phyloP scores from a whole-genome alignment of 768 basidiomycete genomes.

The Mycena galericulata region DNA sequence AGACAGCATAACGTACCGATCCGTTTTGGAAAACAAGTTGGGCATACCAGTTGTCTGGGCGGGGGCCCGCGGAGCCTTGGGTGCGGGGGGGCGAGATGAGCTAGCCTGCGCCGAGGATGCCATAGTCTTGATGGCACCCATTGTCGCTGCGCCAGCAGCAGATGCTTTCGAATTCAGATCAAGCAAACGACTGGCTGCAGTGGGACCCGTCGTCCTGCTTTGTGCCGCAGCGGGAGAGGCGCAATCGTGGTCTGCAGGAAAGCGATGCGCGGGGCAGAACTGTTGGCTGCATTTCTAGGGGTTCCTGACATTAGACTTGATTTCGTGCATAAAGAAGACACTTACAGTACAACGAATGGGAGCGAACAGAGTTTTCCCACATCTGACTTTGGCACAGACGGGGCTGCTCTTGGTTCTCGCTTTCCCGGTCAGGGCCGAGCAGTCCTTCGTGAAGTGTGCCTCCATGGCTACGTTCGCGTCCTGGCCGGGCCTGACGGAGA shows the following conservation, averaged over 20 bases:
- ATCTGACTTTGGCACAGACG: constrained; percentile 69
- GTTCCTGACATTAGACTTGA: constrained; percentile 4
- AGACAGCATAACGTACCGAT: constrained; percentile 69
- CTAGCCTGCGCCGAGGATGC: constrained; percentile 42
- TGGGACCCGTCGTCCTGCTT: constrained; percentile 44
- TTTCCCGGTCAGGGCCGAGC: constrained; percentile 77
- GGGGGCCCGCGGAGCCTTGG: constrained; percentile 34
- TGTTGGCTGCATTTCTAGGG: constrained; percentile 74
- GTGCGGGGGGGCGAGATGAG: constrained; percentile 30
- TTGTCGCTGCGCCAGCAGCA: constrained; percentile 44
- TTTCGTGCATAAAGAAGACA: constrained; percentile 29
- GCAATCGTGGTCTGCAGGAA: constrained; percentile 80
- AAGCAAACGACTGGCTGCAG: constrained; percentile 52
- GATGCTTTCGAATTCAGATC: constrained; percentile 54
- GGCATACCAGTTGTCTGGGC: constrained; percentile 31
- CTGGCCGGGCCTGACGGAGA: constrained; percentile 80
- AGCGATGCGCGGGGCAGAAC: constrained; percentile 85
- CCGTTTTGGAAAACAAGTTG: constrained; percentile 59
- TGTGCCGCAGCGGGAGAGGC: constrained; percentile 36
- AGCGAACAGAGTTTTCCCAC: constrained; percentile 79
- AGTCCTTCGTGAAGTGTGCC: constrained; percentile 73
- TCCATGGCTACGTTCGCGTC: constrained; percentile 90
- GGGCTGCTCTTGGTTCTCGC: constrained; percentile 62
- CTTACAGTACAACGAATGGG: constrained; percentile 83
- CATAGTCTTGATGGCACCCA: constrained; percentile 50